Evolutionary conservation across 257 asterid genomes (phyloP).

Genomic region (Petunia secreta): DNA sequence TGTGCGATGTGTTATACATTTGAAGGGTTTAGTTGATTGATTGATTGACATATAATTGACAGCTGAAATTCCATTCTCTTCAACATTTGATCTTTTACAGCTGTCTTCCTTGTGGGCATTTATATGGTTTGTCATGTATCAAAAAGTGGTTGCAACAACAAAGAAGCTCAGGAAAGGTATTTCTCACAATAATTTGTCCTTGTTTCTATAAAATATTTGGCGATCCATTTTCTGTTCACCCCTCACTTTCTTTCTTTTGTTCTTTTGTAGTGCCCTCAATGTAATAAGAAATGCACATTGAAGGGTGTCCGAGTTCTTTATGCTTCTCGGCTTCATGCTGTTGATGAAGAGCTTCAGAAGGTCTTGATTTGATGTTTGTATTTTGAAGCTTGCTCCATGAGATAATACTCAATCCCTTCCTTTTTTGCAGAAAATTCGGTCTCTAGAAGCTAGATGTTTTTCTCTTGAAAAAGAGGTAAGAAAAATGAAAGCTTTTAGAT

Average conservation of each 20-base stretch:
- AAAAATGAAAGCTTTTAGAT: slow-evolving; percentile 18
- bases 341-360: slow-evolving; percentile 76
- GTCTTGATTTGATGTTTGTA: slow-evolving; percentile 36
- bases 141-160: slow-evolving; percentile 74
- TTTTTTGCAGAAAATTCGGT: slow-evolving; percentile 58
- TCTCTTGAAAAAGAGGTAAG: slow-evolving; percentile 77
- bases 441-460: slow-evolving; percentile 67
- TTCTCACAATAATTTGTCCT: slow-evolving; percentile 13
- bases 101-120: slow-evolving; percentile 95
- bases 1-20: not conserved
- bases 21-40: slow-evolving; percentile 12
- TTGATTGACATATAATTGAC: not conserved
- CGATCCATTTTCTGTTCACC: not conserved
- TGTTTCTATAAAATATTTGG: not conserved
- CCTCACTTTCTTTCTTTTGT: slow-evolving; percentile 17
- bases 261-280: slow-evolving; percentile 83
- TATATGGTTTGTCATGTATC: slow-evolving; percentile 81
- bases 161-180: slow-evolving; percentile 71
- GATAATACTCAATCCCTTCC: slow-evolving; percentile 21
- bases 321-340: slow-evolving; percentile 65
- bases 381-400: not conserved
- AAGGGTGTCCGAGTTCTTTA: slow-evolving; percentile 78
- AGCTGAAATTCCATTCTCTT: not conserved
- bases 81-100: slow-evolving; percentile 38
- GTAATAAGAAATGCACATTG: slow-evolving; percentile 63